Base-by-base conservation (phyloP, 495 filamentous ascomycete species). In the Lophiostoma macrostomum region DNA sequence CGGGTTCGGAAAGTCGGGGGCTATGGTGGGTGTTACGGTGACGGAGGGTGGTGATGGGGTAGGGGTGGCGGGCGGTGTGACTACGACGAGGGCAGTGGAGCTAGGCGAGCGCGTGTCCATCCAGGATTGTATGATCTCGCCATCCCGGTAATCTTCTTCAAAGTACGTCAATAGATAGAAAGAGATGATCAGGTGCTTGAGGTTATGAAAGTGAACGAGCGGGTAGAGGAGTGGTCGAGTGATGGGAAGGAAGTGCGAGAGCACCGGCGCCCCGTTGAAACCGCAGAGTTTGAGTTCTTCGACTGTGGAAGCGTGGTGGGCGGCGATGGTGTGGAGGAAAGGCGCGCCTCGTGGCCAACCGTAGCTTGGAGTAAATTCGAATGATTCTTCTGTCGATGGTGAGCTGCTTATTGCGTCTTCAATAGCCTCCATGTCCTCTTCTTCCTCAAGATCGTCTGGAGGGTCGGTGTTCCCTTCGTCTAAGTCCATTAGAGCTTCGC, bases 261-360 rank as follows among this genome's bases (percentile, higher is more conserved):
- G 49, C 8, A 59, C 47, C 1, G 67, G 63, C 10, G 50, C 22
- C 12, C 67, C 67, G 20, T 55, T 38, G 40, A 61, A 66, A 19
- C 67, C 67, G 51, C 67, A 69, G 37, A 69, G 60, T 42, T 67
- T 69, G n/a, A 69, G 63, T 45, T 67, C 63, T 4, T 50, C 60
- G 30, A 66, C 34, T 8, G 65, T 69, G 5, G 27, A 25, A 11
- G 64, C 63, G 35, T 64, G 59, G 43, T 56, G 45, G 12, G 53
- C 43, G 5, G 65, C 63, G 11, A 70, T 54, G 29, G 56, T 64
- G 41, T 67, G 53, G 3, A 70, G 57, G 37, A 70, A 57, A 5
- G 67, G 65, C 3, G 65, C 49, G 2, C 52, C 29, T 14, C 58
- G 41, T 3, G 50, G 43, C 65, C 65, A 67, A 24, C 67, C 67